These are phyloP conservation scores for Ceratocystiopsis minuta DNA, from an alignment of 2,329 filamentous ascomycete species.

Conservation along the genomic window DNA sequence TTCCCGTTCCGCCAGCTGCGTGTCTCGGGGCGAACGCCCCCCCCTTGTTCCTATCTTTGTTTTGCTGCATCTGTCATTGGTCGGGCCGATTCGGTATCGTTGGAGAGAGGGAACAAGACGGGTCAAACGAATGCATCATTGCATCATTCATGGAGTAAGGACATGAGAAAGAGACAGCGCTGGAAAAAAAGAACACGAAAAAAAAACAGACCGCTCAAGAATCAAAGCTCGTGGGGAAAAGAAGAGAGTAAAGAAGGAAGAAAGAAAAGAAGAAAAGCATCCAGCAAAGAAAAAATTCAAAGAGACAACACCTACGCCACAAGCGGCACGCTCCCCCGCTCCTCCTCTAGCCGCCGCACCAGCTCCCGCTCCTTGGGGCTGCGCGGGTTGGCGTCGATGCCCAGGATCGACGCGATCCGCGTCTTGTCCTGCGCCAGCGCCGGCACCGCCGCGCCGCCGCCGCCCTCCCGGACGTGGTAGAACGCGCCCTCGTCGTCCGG, in stretches of 20 bases:
- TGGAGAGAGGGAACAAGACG: too few relatives aligned
- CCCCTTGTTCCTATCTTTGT: too few relatives aligned
- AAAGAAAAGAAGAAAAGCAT: slow-evolving; percentile 2
- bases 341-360: slow-evolving; percentile 36
- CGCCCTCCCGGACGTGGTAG: slow-evolving; percentile 17
- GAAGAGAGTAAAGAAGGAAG: not conserved
- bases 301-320: not conserved
- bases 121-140: too few relatives aligned
- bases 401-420: slow-evolving; percentile 43
- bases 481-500: slow-evolving; percentile 27
- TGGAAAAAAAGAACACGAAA: not conserved
- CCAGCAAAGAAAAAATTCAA: not conserved
- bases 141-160: too few relatives aligned
- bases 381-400: slow-evolving; percentile 38
- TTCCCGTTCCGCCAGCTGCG: too few relatives aligned
- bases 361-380: slow-evolving; percentile 39
- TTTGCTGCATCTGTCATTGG: too few relatives aligned
- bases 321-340: slow-evolving; percentile 10
- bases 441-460: not conserved
- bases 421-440: slow-evolving; percentile 28
- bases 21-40: too few relatives aligned
- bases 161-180: not conserved
- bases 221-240: not conserved
- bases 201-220: not conserved
- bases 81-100: too few relatives aligned